Base-by-base conservation (phyloP, 768 basidiomycete genomes). In the Hypsizygus marmoreus region DNA sequence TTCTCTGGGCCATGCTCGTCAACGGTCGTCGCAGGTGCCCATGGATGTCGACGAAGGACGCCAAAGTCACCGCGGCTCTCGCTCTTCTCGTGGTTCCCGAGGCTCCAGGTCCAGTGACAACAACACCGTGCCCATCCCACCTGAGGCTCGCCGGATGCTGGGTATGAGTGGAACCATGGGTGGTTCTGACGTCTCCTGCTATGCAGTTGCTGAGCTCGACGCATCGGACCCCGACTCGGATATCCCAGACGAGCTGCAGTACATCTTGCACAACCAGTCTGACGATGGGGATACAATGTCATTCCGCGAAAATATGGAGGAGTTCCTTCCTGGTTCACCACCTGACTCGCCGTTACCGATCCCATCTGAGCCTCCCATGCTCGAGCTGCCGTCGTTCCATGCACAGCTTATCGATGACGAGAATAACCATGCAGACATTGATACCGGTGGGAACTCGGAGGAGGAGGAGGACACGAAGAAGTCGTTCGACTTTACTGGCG, bases 401-500 rank as follows among this genome's bases (percentile, higher is more conserved):
- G 70, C 74, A 4, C 59, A 70, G 12, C 56, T 81, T 26, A 61
- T 76, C 34, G 75, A 79, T 19, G 77, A 76, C 6, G 66, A 73
- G 11, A 69, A 61, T 0, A 61, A 73, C 28, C 68, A 66, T 16
- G 67, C 57, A 1, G 69, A 76, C 30, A 47, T 69, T 3, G 75
- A 76, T 20, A 75, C 72, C 14, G 65, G 64, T 16, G 71, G 50
- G 2, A 43, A 59, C 28, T 67, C 70, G 10, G 73, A 73, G 0
- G 82, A 80, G 11, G 82, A 83, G 43, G 81, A 87, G 52, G 80
- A 85, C 51, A 91, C 88, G 0, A 88, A 84, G 68, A 85, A 78
- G 55, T 86, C 83, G 1, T 92, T 91, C 49, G 89, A 92, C 57
- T 92, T 91, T 58, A 92, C 90, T 0, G 86, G 84, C 29, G 90